Conservation (phyloP, 2,329 filamentous ascomycete genomes). For the Chrysoporthe austroafricana region DNA sequence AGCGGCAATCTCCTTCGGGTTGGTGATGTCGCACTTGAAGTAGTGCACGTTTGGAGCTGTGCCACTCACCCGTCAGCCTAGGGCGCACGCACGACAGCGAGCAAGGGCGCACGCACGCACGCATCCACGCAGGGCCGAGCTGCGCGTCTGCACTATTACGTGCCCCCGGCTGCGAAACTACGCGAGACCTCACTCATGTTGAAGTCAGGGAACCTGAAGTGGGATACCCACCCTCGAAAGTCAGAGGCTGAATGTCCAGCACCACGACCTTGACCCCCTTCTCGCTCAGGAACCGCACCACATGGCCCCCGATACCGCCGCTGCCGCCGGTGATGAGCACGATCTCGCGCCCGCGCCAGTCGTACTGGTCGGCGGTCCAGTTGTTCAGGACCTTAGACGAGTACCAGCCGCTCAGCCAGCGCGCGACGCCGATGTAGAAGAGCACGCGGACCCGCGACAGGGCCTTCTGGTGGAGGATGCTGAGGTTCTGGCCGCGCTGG, state of each 20-base stretch:
- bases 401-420: slow-evolving; percentile 53
- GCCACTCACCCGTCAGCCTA: slow-evolving; percentile 2
- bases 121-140: too few species aligned
- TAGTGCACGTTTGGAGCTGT: slow-evolving; percentile 61
- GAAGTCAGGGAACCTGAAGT: background rate
- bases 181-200: background rate
- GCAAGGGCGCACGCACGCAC: background rate
- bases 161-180: too few species aligned
- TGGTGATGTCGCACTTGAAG: slow-evolving; percentile 73
- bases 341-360: slow-evolving; percentile 69
- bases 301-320: slow-evolving; percentile 70
- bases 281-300: slow-evolving; percentile 69
- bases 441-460: slow-evolving; percentile 58
- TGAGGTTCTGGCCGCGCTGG: slow-evolving; percentile 59
- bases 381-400: slow-evolving; percentile 54
- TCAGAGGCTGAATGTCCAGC: slow-evolving; percentile 68
- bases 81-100: slow-evolving; percentile 30
- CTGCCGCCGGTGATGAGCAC: slow-evolving; percentile 77
- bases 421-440: slow-evolving; percentile 55
- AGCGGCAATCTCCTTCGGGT: slow-evolving; percentile 53
- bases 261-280: slow-evolving; percentile 70
- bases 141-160: background rate
- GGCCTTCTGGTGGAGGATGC: slow-evolving; percentile 54
- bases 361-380: slow-evolving; percentile 58
- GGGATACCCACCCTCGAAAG: slow-evolving; percentile 51